phyloP scores from a whole-genome alignment of 2,329 filamentous ascomycete genomes.

The Lasiodiplodia hormozganensis region DNA sequence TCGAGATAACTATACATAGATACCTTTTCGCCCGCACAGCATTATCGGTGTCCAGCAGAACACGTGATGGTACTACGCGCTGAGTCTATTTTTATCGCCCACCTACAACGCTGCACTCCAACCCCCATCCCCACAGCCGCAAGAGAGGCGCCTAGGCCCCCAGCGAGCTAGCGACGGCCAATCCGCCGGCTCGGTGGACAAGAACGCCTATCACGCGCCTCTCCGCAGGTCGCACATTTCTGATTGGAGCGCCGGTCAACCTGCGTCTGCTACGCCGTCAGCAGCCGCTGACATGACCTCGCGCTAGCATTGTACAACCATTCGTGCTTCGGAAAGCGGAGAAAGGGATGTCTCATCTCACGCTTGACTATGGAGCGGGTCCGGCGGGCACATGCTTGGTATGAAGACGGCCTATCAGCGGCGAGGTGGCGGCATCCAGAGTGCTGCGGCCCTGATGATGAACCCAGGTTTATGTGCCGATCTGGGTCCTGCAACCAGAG shows the following conservation, averaged over 20 bases:
- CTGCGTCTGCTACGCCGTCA: slow-evolving; percentile 26
- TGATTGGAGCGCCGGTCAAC: slow-evolving; percentile 17
- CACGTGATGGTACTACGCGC: slow-evolving; percentile 16
- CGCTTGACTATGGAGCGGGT: slow-evolving; percentile 5
- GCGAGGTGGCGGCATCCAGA: slow-evolving; percentile 7
- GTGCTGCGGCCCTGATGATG: slow-evolving; percentile 9
- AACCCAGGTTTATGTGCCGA: slow-evolving; percentile 1
- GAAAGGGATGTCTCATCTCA: slow-evolving; percentile 21
- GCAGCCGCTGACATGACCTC: slow-evolving; percentile 29
- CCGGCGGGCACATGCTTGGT: slow-evolving; percentile 7
- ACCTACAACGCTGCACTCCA: slow-evolving; percentile 13
- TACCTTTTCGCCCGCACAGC: neutral
- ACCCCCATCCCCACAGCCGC: slow-evolving; percentile 1
- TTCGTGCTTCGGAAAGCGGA: slow-evolving; percentile 19
- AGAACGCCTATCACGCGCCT: slow-evolving; percentile 23
- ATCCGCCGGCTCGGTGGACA: neutral
- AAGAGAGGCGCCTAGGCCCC: neutral
- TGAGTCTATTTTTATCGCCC: slow-evolving; percentile 24
- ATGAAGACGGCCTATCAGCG: slow-evolving; percentile 8
- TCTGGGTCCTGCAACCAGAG: slow-evolving; percentile 9
- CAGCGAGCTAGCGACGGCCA: neutral
- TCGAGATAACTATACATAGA: slow-evolving; percentile 4
- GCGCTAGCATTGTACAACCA: slow-evolving; percentile 21
- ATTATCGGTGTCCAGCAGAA: neutral
- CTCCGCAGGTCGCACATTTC: neutral